Percentiles rank a stretch among this genome's conserved stretches.
These are phyloP conservation scores for Fusarium dimerum DNA, from an alignment of 2,329 filamentous ascomycete species.

Conservation along the genomic window DNA sequence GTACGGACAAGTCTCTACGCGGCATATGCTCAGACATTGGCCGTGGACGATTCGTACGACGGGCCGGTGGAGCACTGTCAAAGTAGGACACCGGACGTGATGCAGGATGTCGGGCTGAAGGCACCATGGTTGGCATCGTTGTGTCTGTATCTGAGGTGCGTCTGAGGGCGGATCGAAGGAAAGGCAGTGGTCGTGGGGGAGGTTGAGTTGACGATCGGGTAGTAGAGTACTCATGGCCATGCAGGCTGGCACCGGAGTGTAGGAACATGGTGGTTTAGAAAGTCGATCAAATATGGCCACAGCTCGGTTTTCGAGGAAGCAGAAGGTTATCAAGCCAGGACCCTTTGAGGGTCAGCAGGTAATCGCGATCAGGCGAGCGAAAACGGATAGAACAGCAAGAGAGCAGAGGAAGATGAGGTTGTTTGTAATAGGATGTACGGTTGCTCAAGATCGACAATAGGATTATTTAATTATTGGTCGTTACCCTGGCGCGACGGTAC, in stretches of 20 bases:
- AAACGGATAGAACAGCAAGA: not conserved
- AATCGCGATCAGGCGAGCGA: not conserved
- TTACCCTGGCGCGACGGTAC: slow-evolving; percentile 11
- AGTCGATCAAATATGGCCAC: slow-evolving; percentile 18
- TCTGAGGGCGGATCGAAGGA: slow-evolving; percentile 45
- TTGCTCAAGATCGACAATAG: slow-evolving; percentile 12
- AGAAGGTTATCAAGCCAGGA: not conserved
- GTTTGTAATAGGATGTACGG: not conserved
- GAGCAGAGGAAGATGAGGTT: slow-evolving; percentile 2
- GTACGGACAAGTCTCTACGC: slow-evolving; percentile 45
- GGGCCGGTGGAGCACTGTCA: slow-evolving; percentile 22
- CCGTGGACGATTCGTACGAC: slow-evolving; percentile 26
- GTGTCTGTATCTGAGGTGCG: slow-evolving; percentile 34
- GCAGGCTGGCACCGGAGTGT: slow-evolving; percentile 59
- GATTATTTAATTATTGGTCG: slow-evolving; percentile 9
- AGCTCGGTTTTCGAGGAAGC: slow-evolving; percentile 7
- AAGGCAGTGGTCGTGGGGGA: slow-evolving; percentile 38
- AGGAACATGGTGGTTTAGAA: slow-evolving; percentile 52
- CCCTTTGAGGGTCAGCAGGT: slow-evolving; percentile 1
- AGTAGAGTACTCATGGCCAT: slow-evolving; percentile 60
- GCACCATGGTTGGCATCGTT: slow-evolving; percentile 14
- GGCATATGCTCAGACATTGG: slow-evolving; percentile 42
- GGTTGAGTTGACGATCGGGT: slow-evolving; percentile 35
- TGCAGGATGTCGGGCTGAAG: slow-evolving; percentile 11
- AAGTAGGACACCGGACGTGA: slow-evolving; percentile 28